Percentiles rank a stretch among this genome's conserved stretches.
phyloP scores from a whole-genome alignment of 331 rosid genomes.

The Rosa hybrid region DNA sequence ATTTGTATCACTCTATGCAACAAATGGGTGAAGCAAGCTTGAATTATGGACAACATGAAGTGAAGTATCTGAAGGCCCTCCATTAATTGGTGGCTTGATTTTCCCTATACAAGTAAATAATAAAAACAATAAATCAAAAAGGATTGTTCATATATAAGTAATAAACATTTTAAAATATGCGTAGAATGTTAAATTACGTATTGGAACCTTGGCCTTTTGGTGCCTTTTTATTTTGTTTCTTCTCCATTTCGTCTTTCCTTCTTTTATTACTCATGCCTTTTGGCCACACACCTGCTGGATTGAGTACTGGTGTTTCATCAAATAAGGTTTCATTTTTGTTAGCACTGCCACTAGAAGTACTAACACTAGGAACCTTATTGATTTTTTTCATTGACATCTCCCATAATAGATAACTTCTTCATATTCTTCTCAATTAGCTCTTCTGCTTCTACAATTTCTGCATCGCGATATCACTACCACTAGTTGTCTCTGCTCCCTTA shows the following conservation, averaged over 20 bases:
- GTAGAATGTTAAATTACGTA: no score
- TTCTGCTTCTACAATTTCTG: not conserved
- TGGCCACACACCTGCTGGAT: not conserved
- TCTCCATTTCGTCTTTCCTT: not conserved
- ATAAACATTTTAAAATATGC: no score
- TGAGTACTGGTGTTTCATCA: not conserved
- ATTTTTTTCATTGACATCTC: not conserved
- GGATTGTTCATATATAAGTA: no score
- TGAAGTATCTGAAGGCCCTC: no score
- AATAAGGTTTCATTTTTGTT: not conserved
- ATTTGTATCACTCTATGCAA: no score
- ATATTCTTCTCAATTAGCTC: no score
- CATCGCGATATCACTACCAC: not conserved
- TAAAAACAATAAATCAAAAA: no score
- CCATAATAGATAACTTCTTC: not conserved
- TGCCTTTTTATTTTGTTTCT: not conserved
- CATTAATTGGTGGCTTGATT: no score
- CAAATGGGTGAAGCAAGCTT: no score
- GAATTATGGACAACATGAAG: no score
- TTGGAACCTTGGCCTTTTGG: not conserved
- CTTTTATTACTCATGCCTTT: not conserved
- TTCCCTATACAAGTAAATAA: no score
- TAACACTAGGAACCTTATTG: not conserved
- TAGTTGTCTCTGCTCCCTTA: not conserved
- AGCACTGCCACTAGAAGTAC: not conserved